Evolutionary conservation across 2,329 filamentous ascomycete genomes (phyloP).

Genomic region (Penicillium sp.): DNA sequence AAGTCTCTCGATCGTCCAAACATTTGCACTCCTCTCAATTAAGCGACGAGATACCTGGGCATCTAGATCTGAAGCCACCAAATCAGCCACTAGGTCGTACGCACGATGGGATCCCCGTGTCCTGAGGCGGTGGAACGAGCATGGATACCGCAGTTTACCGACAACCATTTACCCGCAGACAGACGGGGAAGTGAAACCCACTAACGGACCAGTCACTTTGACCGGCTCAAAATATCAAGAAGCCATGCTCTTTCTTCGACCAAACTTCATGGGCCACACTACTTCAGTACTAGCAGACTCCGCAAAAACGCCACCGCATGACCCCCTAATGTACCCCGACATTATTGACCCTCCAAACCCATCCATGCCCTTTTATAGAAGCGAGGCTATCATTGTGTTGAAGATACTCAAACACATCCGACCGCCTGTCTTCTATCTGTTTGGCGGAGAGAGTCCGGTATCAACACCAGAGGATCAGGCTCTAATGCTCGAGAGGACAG

Average conservation of each 20-base stretch:
- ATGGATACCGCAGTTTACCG: slow-evolving; percentile 8
- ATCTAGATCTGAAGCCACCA: slow-evolving; percentile 1
- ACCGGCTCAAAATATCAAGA: slow-evolving; percentile 11
- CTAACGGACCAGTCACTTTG: neutral
- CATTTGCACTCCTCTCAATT: too few species aligned
- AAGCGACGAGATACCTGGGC: slow-evolving; percentile 12
- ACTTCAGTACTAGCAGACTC: neutral
- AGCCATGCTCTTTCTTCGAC: slow-evolving; percentile 8
- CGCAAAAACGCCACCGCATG: neutral
- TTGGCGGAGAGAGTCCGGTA: slow-evolving; percentile 15
- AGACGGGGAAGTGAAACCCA: neutral
- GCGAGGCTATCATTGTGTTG: slow-evolving; percentile 4
- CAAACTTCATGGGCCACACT: slow-evolving; percentile 3
- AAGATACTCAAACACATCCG: slow-evolving; percentile 12
- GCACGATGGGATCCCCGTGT: slow-evolving; percentile 11
- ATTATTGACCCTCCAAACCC: slow-evolving; percentile 1
- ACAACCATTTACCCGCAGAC: neutral
- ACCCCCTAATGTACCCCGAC: slow-evolving; percentile 6
- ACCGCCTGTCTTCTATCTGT: slow-evolving; percentile 25
- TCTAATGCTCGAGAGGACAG: slow-evolving; percentile 19
- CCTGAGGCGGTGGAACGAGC: slow-evolving; percentile 4
- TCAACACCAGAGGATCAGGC: slow-evolving; percentile 10
- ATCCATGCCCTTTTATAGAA: slow-evolving; percentile 6
- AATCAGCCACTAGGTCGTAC: slow-evolving; percentile 1
- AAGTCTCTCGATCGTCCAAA: too few species aligned